Evolutionary conservation across 179 eudicot species (phyloP).

Genomic region (Beta macrorhiza): DNA sequence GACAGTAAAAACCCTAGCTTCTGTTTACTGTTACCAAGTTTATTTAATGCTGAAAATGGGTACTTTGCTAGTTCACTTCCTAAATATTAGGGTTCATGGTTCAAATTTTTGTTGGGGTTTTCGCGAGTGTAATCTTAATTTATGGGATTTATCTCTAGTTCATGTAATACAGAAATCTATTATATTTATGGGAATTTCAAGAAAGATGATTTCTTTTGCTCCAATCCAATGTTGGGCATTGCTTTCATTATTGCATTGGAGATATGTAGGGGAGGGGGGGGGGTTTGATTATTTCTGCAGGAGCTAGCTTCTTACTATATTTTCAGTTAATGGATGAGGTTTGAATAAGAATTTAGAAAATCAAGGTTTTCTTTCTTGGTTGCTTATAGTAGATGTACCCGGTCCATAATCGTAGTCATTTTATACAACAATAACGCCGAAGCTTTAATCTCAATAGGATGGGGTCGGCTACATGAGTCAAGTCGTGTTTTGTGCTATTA

Average conservation of each 20-base stretch:
- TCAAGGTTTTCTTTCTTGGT: neutral
- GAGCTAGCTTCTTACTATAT: neutral
- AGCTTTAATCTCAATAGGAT: too few relatives aligned
- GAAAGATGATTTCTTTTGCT: neutral
- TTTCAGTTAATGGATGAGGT: neutral
- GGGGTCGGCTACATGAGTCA: too few relatives aligned
- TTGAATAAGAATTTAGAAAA: neutral
- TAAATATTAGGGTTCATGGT: neutral
- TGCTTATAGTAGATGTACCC: neutral
- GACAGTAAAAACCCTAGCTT: neutral
- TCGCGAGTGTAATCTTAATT: neutral
- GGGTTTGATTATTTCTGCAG: neutral
- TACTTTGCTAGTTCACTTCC: neutral
- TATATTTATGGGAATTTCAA: neutral
- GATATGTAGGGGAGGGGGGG: too few relatives aligned
- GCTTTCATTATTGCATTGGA: too few relatives aligned
- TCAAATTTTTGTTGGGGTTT: neutral
- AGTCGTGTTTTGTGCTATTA: neutral
- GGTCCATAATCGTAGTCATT: neutral
- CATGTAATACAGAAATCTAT: neutral
- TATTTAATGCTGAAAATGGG: neutral
- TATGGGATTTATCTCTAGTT: neutral
- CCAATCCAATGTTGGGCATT: constrained; percentile 2
- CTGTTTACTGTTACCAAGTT: neutral
- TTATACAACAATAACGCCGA: too few relatives aligned